These are phyloP conservation scores for Nyssa sinensis DNA, from an alignment of 148 eudicot species.

Conservation along the genomic window DNA sequence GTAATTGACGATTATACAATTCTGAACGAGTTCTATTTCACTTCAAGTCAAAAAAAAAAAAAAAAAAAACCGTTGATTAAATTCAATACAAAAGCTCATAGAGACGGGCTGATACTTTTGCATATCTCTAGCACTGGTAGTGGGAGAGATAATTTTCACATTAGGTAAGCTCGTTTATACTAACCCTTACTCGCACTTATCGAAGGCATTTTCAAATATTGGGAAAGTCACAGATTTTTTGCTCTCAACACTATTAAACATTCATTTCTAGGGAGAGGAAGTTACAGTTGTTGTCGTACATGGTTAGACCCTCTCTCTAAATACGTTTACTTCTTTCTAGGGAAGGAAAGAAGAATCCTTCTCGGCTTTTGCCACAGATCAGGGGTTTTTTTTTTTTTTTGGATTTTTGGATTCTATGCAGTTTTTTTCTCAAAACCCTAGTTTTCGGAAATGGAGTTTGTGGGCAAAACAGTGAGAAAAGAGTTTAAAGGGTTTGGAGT, in stretches of 20 bases:
- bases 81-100: too few species aligned
- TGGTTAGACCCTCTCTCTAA: neutral
- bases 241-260: neutral
- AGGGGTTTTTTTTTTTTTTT: neutral
- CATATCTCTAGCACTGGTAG: too few species aligned
- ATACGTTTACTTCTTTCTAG: neutral
- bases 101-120: too few species aligned
- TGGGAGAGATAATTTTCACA: too few species aligned
- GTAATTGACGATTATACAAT: too few species aligned
- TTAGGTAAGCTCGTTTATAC: too few species aligned
- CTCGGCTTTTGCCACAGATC: slow-evolving; percentile 6
- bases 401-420: neutral
- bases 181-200: too few species aligned
- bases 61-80: too few species aligned
- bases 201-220: too few species aligned
- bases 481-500: slow-evolving; percentile 54
- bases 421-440: neutral
- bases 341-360: slow-evolving; percentile 3
- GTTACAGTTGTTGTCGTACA: slow-evolving; percentile 1
- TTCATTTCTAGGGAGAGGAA: neutral
- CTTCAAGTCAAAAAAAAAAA: too few species aligned
- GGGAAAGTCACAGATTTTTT: too few species aligned
- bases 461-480: slow-evolving; percentile 64
- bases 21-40: too few species aligned
- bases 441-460: slow-evolving; percentile 46